Evolutionary conservation across 495 filamentous ascomycete genomes (phyloP).

Genomic region (Parachaetomium inaequale): DNA sequence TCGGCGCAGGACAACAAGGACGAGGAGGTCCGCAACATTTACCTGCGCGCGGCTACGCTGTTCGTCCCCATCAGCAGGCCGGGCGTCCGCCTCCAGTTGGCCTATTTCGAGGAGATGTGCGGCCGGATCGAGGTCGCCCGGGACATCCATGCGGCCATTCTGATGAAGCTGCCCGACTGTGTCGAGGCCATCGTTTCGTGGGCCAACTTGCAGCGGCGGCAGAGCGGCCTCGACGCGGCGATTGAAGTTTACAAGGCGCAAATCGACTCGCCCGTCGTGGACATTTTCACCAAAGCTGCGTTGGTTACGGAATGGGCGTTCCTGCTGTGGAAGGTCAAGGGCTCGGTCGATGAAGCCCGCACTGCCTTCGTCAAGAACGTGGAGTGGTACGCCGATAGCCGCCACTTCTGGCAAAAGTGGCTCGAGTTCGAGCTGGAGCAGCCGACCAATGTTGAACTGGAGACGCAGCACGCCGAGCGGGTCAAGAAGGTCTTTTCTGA

Average conservation of each 20-base stretch:
- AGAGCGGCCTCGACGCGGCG: conserved; percentile 80
- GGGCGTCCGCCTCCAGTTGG: conserved; percentile 80
- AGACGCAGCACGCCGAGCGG: conserved; percentile 62
- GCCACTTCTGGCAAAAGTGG: conserved; percentile 90
- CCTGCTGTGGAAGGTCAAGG: conserved; percentile 88
- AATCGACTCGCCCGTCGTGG: conserved; percentile 65
- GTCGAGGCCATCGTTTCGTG: conserved; percentile 84
- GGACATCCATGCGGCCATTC: conserved; percentile 78
- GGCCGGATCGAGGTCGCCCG: conserved; percentile 72
- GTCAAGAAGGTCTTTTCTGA: conserved; percentile 80
- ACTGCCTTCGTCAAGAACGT: conserved; percentile 79
- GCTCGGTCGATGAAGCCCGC: conserved; percentile 77
- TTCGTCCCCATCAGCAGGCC: conserved; percentile 83
- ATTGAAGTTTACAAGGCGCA: conserved; percentile 80
- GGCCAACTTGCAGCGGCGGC: conserved; percentile 83
- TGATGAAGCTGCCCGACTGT: conserved; percentile 62
- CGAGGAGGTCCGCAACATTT: conserved; percentile 91
- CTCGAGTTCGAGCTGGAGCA: conserved; percentile 88
- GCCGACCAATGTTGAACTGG: conserved; percentile 63
- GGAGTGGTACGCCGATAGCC: conserved; percentile 80
- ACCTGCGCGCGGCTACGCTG: conserved; percentile 77
- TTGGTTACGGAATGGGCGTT: conserved; percentile 87
- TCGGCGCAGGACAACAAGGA: conserved; percentile 71
- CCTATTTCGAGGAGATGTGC: conserved; percentile 86
- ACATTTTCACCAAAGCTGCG: conserved; percentile 79